These are phyloP conservation scores for Clonostachys rhizophaga DNA, from an alignment of 2,329 filamentous ascomycete genomes.

Conservation along the genomic window DNA sequence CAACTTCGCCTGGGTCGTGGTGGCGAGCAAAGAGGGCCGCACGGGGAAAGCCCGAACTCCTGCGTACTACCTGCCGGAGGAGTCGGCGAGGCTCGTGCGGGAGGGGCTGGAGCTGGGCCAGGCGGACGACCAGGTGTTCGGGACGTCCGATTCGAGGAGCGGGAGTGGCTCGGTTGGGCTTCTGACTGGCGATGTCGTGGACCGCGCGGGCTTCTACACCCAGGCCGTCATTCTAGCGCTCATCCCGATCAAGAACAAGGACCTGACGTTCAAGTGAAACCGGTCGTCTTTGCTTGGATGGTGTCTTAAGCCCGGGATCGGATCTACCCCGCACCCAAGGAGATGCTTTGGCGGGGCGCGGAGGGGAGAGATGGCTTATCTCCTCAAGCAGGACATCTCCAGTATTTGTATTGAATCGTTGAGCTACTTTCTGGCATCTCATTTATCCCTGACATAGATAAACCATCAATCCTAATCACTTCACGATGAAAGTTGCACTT, in stretches of 20 bases:
- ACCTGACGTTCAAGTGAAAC: slow-evolving; percentile 18
- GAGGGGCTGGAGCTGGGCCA: slow-evolving; percentile 31
- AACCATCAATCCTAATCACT: no score
- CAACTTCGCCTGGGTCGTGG: slow-evolving; percentile 34
- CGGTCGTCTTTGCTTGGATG: no score
- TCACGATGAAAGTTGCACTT: slow-evolving; percentile 5
- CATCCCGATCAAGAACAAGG: slow-evolving; percentile 30
- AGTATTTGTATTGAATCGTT: no score
- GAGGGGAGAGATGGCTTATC: not conserved
- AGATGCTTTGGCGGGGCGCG: no score
- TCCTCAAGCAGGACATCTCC: no score
- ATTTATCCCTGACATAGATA: no score
- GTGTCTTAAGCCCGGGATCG: no score
- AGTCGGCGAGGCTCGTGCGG: slow-evolving; percentile 24
- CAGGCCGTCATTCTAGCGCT: slow-evolving; percentile 32
- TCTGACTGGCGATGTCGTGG: slow-evolving; percentile 28
- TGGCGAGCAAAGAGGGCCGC: slow-evolving; percentile 16
- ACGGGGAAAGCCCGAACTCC: slow-evolving; percentile 29
- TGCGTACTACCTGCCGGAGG: slow-evolving; percentile 27
- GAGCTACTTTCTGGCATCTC: no score
- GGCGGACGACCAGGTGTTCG: slow-evolving; percentile 31
- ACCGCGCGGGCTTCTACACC: slow-evolving; percentile 26
- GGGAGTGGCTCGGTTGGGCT: slow-evolving; percentile 31
- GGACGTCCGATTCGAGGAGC: slow-evolving; percentile 27
- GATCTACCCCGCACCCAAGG: no score